Percentiles rank a stretch among this genome's conserved stretches.
phyloP scores from a whole-genome alignment of 768 basidiomycete genomes.

The Pleurotus platypus region DNA sequence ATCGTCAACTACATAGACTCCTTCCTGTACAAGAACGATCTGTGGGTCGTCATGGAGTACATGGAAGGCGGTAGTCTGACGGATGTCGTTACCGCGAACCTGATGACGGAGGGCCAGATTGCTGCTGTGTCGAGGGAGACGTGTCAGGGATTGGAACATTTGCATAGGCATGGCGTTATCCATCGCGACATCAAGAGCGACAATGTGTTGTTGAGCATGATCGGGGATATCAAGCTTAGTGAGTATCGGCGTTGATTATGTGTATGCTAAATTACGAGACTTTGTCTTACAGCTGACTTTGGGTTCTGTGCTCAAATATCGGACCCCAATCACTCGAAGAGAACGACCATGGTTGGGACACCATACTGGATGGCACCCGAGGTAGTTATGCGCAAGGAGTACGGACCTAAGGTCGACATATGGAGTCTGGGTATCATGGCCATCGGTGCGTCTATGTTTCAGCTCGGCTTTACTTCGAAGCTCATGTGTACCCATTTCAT shows the following conservation, averaged over 20 bases:
- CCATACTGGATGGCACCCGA: conserved; percentile 99
- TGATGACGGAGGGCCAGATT: conserved; percentile 99
- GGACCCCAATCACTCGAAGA: conserved; percentile 82
- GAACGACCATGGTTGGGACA: conserved; percentile 97
- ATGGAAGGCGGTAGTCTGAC: conserved; percentile 97
- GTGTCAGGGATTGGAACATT: conserved; percentile 87
- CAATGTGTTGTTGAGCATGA: conserved; percentile 89
- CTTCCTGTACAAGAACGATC: conserved; percentile 94
- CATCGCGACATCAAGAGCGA: conserved; percentile 99
- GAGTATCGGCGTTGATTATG: conserved; percentile 30
- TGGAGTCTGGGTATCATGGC: conserved; percentile 98
- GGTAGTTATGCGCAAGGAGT: conserved; percentile 96
- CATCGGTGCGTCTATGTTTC: conserved; percentile 57
- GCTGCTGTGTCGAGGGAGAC: conserved; percentile 95
- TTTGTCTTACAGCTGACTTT: conserved; percentile 71
- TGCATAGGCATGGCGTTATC: conserved; percentile 95
- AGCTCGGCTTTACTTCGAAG: not conserved
- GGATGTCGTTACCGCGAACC: conserved; percentile 91
- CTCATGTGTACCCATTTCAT: conserved; percentile 1
- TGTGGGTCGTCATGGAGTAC: conserved; percentile 99
- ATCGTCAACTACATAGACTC: conserved; percentile 99
- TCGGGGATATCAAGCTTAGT: conserved; percentile 98
- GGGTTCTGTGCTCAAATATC: conserved; percentile 99
- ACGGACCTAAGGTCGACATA: conserved; percentile 97
- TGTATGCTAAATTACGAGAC: conserved; percentile 2